Evolutionary conservation across 352 stramenopile species (phyloP).

Genomic region (Globisporangium orthogonon): DNA sequence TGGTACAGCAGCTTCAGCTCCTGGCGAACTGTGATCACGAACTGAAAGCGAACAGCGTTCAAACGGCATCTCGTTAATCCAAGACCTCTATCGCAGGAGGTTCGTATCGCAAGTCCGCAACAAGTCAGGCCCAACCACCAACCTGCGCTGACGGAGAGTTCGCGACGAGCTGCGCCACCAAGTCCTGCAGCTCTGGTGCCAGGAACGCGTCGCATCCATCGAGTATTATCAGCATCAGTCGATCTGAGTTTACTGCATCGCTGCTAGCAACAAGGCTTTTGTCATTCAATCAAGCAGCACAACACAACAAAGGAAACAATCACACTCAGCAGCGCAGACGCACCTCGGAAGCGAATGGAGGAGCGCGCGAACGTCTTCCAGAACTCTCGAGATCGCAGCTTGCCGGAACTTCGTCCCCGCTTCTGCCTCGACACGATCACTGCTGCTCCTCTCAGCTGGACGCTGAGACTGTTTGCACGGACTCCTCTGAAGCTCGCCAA

Average conservation of each 20-base stretch:
- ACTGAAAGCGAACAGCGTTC: constrained; percentile 10
- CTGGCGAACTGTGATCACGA: constrained; percentile 28
- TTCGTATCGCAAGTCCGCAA: too few relatives aligned
- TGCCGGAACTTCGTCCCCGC: background rate
- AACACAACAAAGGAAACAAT: background rate
- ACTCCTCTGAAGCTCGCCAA: constrained; percentile 22
- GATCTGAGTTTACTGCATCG: constrained; percentile 11
- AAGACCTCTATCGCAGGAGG: background rate
- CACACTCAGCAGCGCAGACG: background rate
- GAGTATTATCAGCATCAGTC: constrained; percentile 34
- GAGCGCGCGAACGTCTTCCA: constrained; percentile 22
- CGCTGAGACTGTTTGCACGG: background rate
- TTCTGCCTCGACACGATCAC: background rate
- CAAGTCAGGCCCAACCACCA: background rate
- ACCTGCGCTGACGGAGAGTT: constrained; percentile 41
- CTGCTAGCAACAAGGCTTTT: constrained; percentile 1
- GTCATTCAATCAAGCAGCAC: background rate
- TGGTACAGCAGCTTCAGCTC: constrained; percentile 18
- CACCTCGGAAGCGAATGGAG: constrained; percentile 33
- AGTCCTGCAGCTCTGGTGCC: constrained; percentile 30
- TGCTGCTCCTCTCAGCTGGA: background rate
- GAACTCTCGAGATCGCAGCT: constrained; percentile 17
- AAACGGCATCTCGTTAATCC: background rate
- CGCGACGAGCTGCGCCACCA: constrained; percentile 29
- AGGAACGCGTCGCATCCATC: constrained; percentile 56